These are phyloP conservation scores for Rhodomyrtus tomentosa DNA, from an alignment of 345 rosid genomes.

Conservation along the genomic window DNA sequence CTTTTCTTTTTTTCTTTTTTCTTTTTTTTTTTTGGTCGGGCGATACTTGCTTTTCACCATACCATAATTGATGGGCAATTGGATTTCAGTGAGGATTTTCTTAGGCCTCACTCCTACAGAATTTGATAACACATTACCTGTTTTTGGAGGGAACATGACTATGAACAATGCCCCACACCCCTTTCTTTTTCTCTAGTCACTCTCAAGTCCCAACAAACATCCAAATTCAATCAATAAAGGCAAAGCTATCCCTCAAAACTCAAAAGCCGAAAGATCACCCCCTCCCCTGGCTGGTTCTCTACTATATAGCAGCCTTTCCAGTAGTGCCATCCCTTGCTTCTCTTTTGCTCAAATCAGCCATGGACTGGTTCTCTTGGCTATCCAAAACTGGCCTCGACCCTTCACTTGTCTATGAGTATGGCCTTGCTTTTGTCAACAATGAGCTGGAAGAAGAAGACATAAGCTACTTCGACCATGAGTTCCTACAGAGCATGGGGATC, in stretches of 20 bases:
- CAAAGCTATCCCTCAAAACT: background rate
- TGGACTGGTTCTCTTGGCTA: constrained; percentile 98
- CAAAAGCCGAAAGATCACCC: background rate
- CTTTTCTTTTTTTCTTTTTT: too few relatives aligned
- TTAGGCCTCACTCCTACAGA: background rate
- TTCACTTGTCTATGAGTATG: constrained; percentile 68
- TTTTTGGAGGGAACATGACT: background rate
- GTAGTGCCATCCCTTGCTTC: background rate
- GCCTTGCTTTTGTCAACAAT: constrained; percentile 58
- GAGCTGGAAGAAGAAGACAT: constrained; percentile 82
- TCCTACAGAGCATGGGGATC: constrained; percentile 96
- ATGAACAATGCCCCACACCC: background rate
- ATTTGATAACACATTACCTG: background rate
- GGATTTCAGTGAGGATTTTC: background rate
- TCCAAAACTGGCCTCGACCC: constrained; percentile 71
- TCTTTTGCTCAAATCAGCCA: background rate
- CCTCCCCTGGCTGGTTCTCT: background rate
- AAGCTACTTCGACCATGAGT: constrained; percentile 76
- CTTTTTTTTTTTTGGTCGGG: too few relatives aligned
- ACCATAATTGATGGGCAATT: background rate
- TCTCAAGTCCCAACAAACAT: background rate
- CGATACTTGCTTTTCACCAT: background rate
- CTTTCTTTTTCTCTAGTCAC: background rate
- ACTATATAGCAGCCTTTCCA: background rate
- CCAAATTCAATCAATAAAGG: background rate